Percentiles rank a stretch among this genome's conserved stretches.
phyloP scores from a whole-genome alignment of 140 eudicot genomes.

The Erigeron philadelphicus region DNA sequence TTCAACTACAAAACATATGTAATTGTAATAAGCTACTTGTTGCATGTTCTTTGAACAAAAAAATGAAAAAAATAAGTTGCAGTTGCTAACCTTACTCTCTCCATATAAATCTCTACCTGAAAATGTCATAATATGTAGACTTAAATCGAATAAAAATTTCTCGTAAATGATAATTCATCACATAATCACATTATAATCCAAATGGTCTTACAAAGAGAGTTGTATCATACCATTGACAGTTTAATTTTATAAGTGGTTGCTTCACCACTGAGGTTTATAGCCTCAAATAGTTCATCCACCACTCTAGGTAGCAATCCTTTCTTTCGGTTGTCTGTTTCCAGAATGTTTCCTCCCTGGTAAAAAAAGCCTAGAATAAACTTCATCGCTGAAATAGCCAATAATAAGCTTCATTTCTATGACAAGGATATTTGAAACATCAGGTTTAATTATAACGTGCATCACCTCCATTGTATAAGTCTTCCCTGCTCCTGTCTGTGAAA shows the following conservation, averaged over 20 bases:
- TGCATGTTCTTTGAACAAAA: conserved; percentile 11
- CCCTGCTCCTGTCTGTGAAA: conserved; percentile 95
- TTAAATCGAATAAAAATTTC: neutral
- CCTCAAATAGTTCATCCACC: conserved; percentile 60
- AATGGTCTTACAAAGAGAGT: conserved; percentile 8
- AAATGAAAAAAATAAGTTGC: conserved; percentile 15
- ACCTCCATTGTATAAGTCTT: conserved; percentile 98
- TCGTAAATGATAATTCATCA: neutral
- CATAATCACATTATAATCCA: conserved; percentile 6
- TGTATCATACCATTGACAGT: conserved; percentile 64
- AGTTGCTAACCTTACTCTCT: conserved; percentile 73
- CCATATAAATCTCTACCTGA: conserved; percentile 95
- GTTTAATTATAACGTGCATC: conserved; percentile 17
- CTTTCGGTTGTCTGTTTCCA: conserved; percentile 46
- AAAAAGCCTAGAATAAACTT: conserved; percentile 17
- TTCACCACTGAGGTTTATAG: conserved; percentile 42
- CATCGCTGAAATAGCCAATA: conserved; percentile 12
- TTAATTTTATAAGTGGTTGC: conserved; percentile 45
- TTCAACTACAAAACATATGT: neutral
- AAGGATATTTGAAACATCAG: neutral
- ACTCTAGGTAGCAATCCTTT: conserved; percentile 83
- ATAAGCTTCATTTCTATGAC: conserved; percentile 13
- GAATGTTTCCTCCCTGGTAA: conserved; percentile 60
- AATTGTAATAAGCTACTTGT: conserved; percentile 10
- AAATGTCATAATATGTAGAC: conserved; percentile 20